A percentile compares a stretch with the other conserved stretches of the same genome.
phyloP scores from a whole-genome alignment of 495 filamentous ascomycete genomes.

The Physcia stellaris region DNA sequence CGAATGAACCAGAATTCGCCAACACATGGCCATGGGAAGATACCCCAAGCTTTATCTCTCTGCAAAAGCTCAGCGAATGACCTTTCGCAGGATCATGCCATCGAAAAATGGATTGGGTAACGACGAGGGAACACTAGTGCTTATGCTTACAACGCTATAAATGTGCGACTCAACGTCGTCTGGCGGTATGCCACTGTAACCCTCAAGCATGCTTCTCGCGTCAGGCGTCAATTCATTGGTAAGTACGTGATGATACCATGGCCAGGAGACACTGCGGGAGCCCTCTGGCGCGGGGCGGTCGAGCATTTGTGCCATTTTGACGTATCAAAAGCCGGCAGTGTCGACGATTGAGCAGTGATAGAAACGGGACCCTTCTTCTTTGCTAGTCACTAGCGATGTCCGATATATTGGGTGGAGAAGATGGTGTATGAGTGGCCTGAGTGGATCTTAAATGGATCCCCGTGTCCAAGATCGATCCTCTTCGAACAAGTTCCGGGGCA shows the following conservation, averaged over 20 bases:
- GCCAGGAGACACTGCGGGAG: slow-evolving; percentile 15
- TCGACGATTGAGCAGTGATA: no score
- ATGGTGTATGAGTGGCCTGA: no score
- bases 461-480: no score
- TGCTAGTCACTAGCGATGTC: no score
- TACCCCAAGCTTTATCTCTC: slow-evolving; percentile 18
- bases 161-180: slow-evolving; percentile 13
- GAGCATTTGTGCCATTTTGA: slow-evolving; percentile 18
- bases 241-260: slow-evolving; percentile 16
- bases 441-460: no score
- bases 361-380: no score
- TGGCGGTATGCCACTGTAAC: slow-evolving; percentile 15
- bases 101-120: background rate
- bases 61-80: background rate
- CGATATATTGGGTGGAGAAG: no score
- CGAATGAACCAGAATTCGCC: slow-evolving; percentile 28
- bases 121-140: background rate
- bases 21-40: slow-evolving; percentile 26
- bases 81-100: background rate
- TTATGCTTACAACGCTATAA: slow-evolving; percentile 15
- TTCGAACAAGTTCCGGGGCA: no score
- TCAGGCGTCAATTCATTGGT: slow-evolving; percentile 10
- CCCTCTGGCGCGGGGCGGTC: slow-evolving; percentile 13
- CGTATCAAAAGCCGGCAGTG: no score
- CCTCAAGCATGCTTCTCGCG: slow-evolving; percentile 14